Conservation (phyloP, 2,329 filamentous ascomycete species). For the Fusarium chaquense region DNA sequence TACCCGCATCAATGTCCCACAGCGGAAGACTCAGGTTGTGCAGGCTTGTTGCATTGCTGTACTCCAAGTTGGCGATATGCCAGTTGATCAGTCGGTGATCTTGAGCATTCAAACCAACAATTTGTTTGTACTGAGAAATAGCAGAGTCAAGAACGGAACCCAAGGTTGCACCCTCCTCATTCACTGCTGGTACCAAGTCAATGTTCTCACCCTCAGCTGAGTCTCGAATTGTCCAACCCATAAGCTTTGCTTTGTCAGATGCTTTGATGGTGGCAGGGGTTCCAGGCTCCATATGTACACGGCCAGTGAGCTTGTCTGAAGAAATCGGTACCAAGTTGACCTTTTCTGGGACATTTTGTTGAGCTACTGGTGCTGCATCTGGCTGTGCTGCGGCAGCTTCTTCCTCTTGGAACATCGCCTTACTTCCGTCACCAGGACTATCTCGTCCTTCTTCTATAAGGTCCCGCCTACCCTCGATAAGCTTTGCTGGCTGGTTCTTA, state of each 20-base stretch:
- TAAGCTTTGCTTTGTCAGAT: slow-evolving; percentile 78
- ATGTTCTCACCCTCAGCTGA: slow-evolving; percentile 74
- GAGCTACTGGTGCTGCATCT: slow-evolving; percentile 64
- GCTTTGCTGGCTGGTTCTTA: slow-evolving; percentile 75
- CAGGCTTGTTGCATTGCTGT: slow-evolving; percentile 93
- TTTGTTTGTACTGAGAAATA: slow-evolving; percentile 85
- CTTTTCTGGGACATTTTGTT: slow-evolving; percentile 65
- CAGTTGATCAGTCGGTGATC: slow-evolving; percentile 95
- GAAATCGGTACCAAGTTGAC: slow-evolving; percentile 72
- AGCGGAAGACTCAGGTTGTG: slow-evolving; percentile 87
- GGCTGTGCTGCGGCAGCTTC: slow-evolving; percentile 73
- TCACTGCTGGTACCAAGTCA: slow-evolving; percentile 75
- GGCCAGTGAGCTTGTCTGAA: slow-evolving; percentile 77
- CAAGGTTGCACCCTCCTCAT: slow-evolving; percentile 76
- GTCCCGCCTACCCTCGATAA: slow-evolving; percentile 84
- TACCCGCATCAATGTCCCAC: slow-evolving; percentile 98
- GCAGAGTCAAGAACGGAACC: slow-evolving; percentile 93
- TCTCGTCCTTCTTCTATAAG: slow-evolving; percentile 87
- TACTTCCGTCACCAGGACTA: slow-evolving; percentile 74
- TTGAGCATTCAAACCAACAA: slow-evolving; percentile 85
- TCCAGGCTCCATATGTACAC: slow-evolving; percentile 77
- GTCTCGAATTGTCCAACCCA: slow-evolving; percentile 84
- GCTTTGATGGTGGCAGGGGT: slow-evolving; percentile 78
- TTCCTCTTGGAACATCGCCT: slow-evolving; percentile 78
- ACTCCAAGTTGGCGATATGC: slow-evolving; percentile 98